Evolutionary conservation across 352 stramenopile genomes (phyloP), one percentile per base, ranked within the genome.

Genomic region (Pythium vanterpoolii): DNA sequence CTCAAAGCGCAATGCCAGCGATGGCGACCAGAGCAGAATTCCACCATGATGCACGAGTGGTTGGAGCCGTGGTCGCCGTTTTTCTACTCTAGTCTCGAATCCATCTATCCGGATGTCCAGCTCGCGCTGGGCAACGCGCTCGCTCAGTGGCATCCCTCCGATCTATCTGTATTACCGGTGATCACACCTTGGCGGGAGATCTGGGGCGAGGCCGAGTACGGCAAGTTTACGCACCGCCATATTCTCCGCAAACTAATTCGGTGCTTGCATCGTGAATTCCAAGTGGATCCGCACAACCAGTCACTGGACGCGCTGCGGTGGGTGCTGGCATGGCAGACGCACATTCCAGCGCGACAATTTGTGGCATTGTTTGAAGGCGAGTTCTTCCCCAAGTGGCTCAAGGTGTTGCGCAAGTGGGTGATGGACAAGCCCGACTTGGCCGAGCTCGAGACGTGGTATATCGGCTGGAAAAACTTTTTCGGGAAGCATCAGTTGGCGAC

Each of bases 361-460:
- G 70, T 93, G 30, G 81, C 85, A 23, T 66, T 96, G 2, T 73
- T 97, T 23, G 89, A 97, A 67, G 89, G 86, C 9, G 90, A 97
- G 51, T 96, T 97, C 49, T 97, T 97, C 49, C 84, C 87, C 0
- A 89, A 94, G 58, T 97, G 90, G 90, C 78, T 97, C 13, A 77
- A 79, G 18, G 81, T 92, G 16, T 64, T 97, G 45, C 84, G 78
- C 14, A 73, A 72, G 45, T 97, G 90, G 90, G 69, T 97, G 4
- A 45, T 43, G 5, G 64, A 68, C 5, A 68, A 69, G 3, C 71
- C 77, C 4, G 69, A 76, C 47, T 52, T 95, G 34, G 39, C 43
- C 1, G 89, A 96, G 59, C 60, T 96, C 1, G 72, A 86, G 28
- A 82, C 67, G 47, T 96, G 89, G 89, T 96, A 95, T 63, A 66